Percentiles rank a stretch among this genome's conserved stretches.
These are phyloP conservation scores for Acrocalymma vagum DNA, from an alignment of 2,329 filamentous ascomycete species.

Conservation along the genomic window DNA sequence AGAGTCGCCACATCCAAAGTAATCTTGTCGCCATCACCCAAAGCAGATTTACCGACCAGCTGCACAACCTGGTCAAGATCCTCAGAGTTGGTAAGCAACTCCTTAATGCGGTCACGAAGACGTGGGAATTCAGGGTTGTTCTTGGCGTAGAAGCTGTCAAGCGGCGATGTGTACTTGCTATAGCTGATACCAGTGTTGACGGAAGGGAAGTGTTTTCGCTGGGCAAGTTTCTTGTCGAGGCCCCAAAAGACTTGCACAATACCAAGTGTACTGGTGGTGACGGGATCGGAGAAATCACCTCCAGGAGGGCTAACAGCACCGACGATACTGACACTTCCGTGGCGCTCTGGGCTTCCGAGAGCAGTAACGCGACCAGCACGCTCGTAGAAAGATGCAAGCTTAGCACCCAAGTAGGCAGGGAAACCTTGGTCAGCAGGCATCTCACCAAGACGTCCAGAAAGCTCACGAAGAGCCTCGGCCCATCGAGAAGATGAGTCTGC, in stretches of 20 bases:
- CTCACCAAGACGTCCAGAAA: slow-evolving; percentile 97
- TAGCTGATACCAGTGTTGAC: slow-evolving; percentile 96
- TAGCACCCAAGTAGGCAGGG: slow-evolving; percentile 95
- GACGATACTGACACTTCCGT: slow-evolving; percentile 95
- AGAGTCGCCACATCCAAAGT: slow-evolving; percentile 90
- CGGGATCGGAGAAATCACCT: slow-evolving; percentile 98
- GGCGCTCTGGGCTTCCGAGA: slow-evolving; percentile 86
- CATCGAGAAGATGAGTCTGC: slow-evolving; percentile 97
- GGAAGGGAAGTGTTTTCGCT: slow-evolving; percentile 98
- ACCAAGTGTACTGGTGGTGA: slow-evolving; percentile 90
- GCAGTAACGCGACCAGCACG: slow-evolving; percentile 88
- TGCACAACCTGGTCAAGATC: slow-evolving; percentile 99
- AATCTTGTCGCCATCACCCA: slow-evolving; percentile 98
- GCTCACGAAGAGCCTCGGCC: slow-evolving; percentile 98
- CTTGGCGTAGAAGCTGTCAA: slow-evolving; percentile 95
- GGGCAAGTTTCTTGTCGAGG: slow-evolving; percentile 98
- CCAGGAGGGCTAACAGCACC: slow-evolving; percentile 96
- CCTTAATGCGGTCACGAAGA: slow-evolving; percentile 90
- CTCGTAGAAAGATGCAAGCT: slow-evolving; percentile 99
- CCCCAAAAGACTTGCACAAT: slow-evolving; percentile 99
- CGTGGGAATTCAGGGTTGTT: slow-evolving; percentile 93
- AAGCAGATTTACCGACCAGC: slow-evolving; percentile 94
- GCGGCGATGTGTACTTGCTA: slow-evolving; percentile 89
- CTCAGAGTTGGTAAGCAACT: slow-evolving; percentile 92
- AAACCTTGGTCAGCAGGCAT: slow-evolving; percentile 99